phyloP scores from a whole-genome alignment of 2,329 filamentous ascomycete genomes.

The Colletotrichum eleusines region DNA sequence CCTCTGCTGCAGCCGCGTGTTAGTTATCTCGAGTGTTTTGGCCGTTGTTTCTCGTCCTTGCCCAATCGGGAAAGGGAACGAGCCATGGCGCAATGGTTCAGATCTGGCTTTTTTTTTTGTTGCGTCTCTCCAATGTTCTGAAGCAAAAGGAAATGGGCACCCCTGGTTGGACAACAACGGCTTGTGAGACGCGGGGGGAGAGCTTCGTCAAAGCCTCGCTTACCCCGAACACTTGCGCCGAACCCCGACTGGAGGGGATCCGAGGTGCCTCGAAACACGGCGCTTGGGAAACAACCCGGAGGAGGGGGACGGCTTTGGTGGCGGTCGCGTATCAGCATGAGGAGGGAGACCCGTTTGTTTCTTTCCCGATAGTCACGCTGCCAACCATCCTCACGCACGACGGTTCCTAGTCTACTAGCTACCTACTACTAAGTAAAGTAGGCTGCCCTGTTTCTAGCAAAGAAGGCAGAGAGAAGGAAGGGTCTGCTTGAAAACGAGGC shows the following conservation, averaged over 20 bases:
- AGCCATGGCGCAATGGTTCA: constrained; percentile 19
- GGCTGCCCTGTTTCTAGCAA: constrained; percentile 24
- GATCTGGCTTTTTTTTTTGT: constrained; percentile 13
- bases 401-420: constrained; percentile 13
- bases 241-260: background rate
- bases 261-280: constrained; percentile 4
- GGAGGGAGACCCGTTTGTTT: constrained; percentile 33
- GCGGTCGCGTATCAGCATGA: constrained; percentile 19
- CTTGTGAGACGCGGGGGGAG: background rate
- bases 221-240: background rate
- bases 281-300: background rate
- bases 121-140: background rate
- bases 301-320: background rate
- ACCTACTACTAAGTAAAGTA: background rate
- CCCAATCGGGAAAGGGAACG: constrained; percentile 4
- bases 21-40: constrained; percentile 18
- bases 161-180: constrained; percentile 11
- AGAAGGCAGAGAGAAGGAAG: background rate
- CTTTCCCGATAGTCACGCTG: constrained; percentile 30
- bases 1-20: background rate
- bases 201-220: background rate
- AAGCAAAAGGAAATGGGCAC: background rate
- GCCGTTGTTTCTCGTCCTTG: background rate
- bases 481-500: background rate
- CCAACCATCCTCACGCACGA: constrained; percentile 29